These are phyloP conservation scores for Osmanthus fragrans DNA, from an alignment of 257 asterid genomes.

Conservation along the genomic window DNA sequence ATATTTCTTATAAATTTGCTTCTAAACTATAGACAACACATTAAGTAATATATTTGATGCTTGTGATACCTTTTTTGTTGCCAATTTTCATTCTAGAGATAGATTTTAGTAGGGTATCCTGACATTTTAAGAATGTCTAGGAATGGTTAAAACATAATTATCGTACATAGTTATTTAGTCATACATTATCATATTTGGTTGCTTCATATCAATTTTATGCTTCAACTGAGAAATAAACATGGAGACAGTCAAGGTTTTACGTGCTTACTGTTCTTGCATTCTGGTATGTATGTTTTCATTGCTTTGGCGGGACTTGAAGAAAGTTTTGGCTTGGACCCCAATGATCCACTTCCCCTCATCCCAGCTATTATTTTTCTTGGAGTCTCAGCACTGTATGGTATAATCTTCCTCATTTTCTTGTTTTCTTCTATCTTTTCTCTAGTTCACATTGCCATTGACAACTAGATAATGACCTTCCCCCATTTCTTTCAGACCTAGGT, in stretches of 20 bases:
- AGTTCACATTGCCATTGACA: constrained; percentile 2
- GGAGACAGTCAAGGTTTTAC: constrained; percentile 6
- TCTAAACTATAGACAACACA: neutral
- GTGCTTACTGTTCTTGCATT: constrained; percentile 13
- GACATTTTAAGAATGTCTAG: neutral
- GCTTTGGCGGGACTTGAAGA: constrained; percentile 64
- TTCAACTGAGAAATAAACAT: neutral
- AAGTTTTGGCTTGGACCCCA: constrained; percentile 73
- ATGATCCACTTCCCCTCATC: constrained; percentile 78
- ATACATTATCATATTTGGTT: too few species aligned
- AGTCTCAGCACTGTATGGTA: constrained; percentile 79
- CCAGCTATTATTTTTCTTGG: constrained; percentile 67
- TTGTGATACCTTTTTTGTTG: neutral
- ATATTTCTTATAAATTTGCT: neutral
- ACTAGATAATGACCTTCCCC: neutral
- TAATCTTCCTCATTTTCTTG: constrained; percentile 30
- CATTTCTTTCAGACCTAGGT: constrained; percentile 29
- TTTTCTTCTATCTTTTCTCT: constrained; percentile 5
- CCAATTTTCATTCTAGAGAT: neutral
- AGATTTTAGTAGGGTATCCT: neutral
- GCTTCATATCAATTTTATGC: too few species aligned
- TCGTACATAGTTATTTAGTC: too few species aligned
- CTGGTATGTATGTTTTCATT: constrained; percentile 49
- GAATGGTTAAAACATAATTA: neutral
- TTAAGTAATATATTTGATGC: neutral